Evolutionary conservation across 169 alveolate species (phyloP), one percentile per base, ranked within the genome.

Genomic region (Plasmodium falciparum): DNA sequence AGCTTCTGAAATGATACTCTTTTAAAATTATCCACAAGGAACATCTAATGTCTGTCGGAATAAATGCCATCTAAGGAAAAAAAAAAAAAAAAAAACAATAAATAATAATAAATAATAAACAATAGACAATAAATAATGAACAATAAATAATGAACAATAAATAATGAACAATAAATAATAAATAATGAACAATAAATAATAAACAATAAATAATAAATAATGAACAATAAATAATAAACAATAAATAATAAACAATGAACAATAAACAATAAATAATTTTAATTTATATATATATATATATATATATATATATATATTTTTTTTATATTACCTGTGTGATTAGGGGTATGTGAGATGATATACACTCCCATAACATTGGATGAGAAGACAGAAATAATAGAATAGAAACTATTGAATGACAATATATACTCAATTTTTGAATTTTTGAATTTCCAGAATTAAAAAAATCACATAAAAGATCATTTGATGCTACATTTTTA

Each of bases 311-410:
- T 24, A 24, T 24, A 24, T 33, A 33, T 33, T 33, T 33, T 5
- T 39, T n/a, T 13, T 15, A 3, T 11, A 12, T 56, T 71, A 86
- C 92, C 50, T 61, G 88, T 17, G 88, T 73, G 5, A 86, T 22
- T 52, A 86, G 5, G 26, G 92, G 92, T 20, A 86, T 86, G 29
- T 86, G 88, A 22, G 92, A 80, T 6, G 88, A 39, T 33, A 86
- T 47, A 86, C 78, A 86, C 0, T 86, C 65, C 92, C 92, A 86
- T 39, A 86, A 39, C 26, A 59, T 45, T 20, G 54, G 76, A 62
- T 86, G 92, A 49, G 92, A 86, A 1, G 92, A 86, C 61, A 86
- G 66, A 65, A 71, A 86, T 50, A 86, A 71, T 72, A 86, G 73
- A 12, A 86, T 86, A 1, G 83, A 71, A 4, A 86, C 71, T 61